Base-by-base conservation (phyloP, 108 stramenopile genomes). In the Phaeodactylum tricornutum region DNA sequence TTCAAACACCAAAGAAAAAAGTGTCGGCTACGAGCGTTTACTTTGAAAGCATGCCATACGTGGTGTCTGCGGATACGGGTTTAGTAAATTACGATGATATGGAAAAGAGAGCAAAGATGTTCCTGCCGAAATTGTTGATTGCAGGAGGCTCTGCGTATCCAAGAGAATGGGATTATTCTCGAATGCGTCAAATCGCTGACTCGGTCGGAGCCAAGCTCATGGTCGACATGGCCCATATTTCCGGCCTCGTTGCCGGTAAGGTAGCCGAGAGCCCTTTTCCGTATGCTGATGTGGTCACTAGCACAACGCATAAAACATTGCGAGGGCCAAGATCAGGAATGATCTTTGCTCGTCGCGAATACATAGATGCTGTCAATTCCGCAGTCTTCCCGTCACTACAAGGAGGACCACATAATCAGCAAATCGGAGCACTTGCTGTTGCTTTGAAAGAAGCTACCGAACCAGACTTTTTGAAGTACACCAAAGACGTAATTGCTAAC, bases 201-300 rank as follows among this genome's bases (percentile, higher is more conserved):
- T 75, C 75, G 20, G 88, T 98, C 39, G 97, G 97, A 23, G 85
- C 99, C 3, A 51, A 93, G 50, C 68, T 99, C 29, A 89, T 99
- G 90, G 94, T 95, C 17, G 99, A 99, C 70, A 99, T 99, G 99
- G 97, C 97, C 6, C 99, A 99, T 66, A 93, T 97, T 48, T 96
- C 94, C 1, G 99, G 99, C 37, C 77, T 99, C 1, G 96, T 99
- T 26, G 97, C 96, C 14, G 93, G 91, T 1, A 55, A 69, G 31
- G 95, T 93, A 21, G 95, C 74, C 5, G 59, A 45, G 2, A 83
- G 61, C 67, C 99, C 99, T 16, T 99, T 99, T 71, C 72, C 85
- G 19, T 84, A 79, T 70, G 92, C 93, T 40, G 97, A 99, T 73
- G 51, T 99, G n/a, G 99, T 99, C 9, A 99, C 99, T 32, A 98